phyloP scores from a whole-genome alignment of 1,139 yeast genomes.

The Pichia sp. region DNA sequence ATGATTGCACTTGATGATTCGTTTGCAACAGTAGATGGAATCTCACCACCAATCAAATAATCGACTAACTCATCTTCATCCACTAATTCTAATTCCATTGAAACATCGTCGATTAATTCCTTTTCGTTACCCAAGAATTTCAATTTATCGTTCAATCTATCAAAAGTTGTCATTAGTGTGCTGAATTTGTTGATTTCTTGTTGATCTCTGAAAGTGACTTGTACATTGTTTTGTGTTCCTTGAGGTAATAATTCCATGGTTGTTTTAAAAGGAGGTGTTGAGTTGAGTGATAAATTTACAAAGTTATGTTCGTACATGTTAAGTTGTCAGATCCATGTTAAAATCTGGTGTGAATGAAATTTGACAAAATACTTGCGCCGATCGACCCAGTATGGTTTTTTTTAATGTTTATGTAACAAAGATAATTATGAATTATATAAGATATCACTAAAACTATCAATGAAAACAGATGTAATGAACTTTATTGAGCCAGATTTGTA shows the following conservation, averaged over 20 bases:
- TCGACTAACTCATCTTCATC: slow-evolving; percentile 67
- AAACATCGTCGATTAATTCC: slow-evolving; percentile 82
- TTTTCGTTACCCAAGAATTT: slow-evolving; percentile 56
- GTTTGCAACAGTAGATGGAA: slow-evolving; percentile 26
- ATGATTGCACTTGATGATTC: not conserved
- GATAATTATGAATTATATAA: too few species aligned
- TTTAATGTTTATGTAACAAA: too few species aligned
- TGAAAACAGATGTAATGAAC: too few species aligned
- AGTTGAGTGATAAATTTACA: too few species aligned
- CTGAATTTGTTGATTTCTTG: slow-evolving; percentile 83
- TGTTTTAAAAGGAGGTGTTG: too few species aligned
- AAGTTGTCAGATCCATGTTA: too few species aligned
- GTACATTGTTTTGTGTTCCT: slow-evolving; percentile 62
- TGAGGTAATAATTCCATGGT: slow-evolving; percentile 43
- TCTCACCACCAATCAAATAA: slow-evolving; percentile 56
- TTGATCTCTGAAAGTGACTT: slow-evolving; percentile 87
- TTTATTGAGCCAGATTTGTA: too few species aligned
- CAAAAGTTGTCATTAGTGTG: slow-evolving; percentile 65
- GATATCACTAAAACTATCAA: too few species aligned
- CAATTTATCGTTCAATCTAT: slow-evolving; percentile 47
- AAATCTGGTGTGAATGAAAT: too few species aligned
- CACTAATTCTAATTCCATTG: slow-evolving; percentile 75
- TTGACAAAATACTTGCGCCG: too few species aligned
- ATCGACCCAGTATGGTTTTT: too few species aligned
- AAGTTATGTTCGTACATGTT: too few species aligned